Evolutionary conservation across 768 basidiomycete species (phyloP), one percentile per base, ranked within the genome.

Genomic region (Chlorophyllum brunneum): DNA sequence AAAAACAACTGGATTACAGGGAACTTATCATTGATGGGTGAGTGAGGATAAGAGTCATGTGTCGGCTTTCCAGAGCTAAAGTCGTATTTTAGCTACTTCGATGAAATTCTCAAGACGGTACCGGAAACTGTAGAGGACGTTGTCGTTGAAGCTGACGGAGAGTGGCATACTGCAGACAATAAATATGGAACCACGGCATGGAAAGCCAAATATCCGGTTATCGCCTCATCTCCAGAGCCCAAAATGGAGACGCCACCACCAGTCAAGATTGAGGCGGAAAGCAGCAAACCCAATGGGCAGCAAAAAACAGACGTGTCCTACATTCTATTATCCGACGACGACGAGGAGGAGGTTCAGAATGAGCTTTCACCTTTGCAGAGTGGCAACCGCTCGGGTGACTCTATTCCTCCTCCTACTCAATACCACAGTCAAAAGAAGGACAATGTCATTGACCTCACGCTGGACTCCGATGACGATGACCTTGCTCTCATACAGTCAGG

Each of bases 21-120:
- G 92, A 98, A 54, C 71, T 99, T 30, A 86, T 97, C 31, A 78
- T 95, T 53, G 97, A 99, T 64, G 95, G 93, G 95, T 93, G 67
- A 39, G 63, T 45, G 13, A 13, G 15, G 34, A 27, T 27, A 5
- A 18, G n/a, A 5, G 16, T 30, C 18, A 38, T 15, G 24, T 24
- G 34, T 50, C 44, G 27, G 3, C 18, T 22, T 42, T 23, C 10
- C 5, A 5, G 5, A 26, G 18, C 15, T 49, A 5, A 18, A 22
- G 26, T 8, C 4, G 5, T 47, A 38, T 23, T 30, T 29, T 47
- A 98, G 95, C 6, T 98, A 89, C 67, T 91, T 95, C 65, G 82
- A 92, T 57, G 81, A 82, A 53, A 97, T 98, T 46, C 68, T 98
- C 61, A 81, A 82, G 58, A 69, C 76, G 23, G 90, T 86, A 2